Conservation (phyloP, 2,329 filamentous ascomycete genomes). For the Paraconiothyrium brasiliense region DNA sequence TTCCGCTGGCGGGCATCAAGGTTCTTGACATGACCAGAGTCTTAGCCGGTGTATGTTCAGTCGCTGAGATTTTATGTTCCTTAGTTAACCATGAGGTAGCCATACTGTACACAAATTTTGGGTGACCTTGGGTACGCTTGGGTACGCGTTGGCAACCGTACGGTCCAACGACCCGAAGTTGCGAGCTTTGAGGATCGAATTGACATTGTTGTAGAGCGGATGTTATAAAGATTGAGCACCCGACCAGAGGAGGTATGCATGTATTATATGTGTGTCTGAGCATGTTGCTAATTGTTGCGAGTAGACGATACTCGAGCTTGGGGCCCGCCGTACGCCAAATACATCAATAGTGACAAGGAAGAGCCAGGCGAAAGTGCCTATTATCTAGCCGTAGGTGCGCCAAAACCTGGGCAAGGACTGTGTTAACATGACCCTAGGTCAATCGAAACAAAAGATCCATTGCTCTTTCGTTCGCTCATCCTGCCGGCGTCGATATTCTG, state of each 20-base stretch:
- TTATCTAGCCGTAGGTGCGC: constrained; percentile 77
- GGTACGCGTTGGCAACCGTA: constrained; percentile 67
- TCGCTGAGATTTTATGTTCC: neutral
- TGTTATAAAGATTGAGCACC: constrained; percentile 97
- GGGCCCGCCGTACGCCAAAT: constrained; percentile 92
- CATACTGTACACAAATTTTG: constrained; percentile 96
- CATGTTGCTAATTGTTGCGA: neutral
- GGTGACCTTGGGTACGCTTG: constrained; percentile 95
- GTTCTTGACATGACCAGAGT: constrained; percentile 98
- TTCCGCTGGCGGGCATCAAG: constrained; percentile 84
- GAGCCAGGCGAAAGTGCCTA: constrained; percentile 94
- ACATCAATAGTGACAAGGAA: constrained; percentile 65
- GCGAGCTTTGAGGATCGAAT: constrained; percentile 23
- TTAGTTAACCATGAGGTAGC: constrained; percentile 62
- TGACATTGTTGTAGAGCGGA: constrained; percentile 72
- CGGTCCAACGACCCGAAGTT: constrained; percentile 47
- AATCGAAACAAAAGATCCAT: constrained; percentile 98
- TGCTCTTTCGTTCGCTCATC: constrained; percentile 87
- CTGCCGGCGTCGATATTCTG: constrained; percentile 83
- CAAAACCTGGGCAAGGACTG: neutral
- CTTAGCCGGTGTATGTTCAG: constrained; percentile 79
- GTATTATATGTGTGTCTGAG: no score
- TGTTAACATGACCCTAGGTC: constrained; percentile 64
- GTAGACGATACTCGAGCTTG: constrained; percentile 93
- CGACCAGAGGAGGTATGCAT: constrained; percentile 56